These are phyloP conservation scores for Parastagonospora avenae DNA, from an alignment of 2,329 filamentous ascomycete genomes.

Conservation along the genomic window DNA sequence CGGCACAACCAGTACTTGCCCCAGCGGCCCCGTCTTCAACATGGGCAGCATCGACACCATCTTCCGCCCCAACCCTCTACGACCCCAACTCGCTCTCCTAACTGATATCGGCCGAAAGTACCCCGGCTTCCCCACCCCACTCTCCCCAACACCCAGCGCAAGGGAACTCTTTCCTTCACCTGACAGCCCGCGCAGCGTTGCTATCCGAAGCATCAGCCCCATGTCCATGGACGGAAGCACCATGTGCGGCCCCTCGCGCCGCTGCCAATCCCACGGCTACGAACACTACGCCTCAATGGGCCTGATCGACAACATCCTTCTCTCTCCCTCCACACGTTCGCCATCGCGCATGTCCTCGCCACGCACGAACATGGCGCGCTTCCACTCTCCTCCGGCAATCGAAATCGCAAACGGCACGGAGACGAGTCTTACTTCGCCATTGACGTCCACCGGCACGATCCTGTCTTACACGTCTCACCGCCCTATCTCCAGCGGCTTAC, in stretches of 20 bases:
- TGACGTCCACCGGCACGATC: constrained; percentile 34
- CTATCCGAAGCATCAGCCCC: constrained; percentile 16
- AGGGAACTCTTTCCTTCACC: constrained; percentile 37
- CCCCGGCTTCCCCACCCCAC: constrained; percentile 40
- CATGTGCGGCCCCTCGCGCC: constrained; percentile 24
- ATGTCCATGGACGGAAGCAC: constrained; percentile 36
- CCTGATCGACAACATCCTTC: constrained; percentile 20
- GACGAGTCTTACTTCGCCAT: constrained; percentile 25
- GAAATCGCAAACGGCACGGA: constrained; percentile 39
- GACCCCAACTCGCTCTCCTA: constrained; percentile 24
- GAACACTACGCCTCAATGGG: constrained; percentile 18
- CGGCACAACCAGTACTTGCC: constrained; percentile 9
- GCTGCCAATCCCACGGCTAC: constrained; percentile 18
- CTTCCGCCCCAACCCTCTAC: constrained; percentile 3
- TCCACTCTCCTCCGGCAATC: constrained; percentile 14
- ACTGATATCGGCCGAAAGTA: constrained; percentile 37
- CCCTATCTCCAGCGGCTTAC: constrained; percentile 29
- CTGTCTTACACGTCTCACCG: constrained; percentile 40
- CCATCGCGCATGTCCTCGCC: too few species aligned
- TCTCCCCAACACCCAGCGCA: constrained; percentile 37
- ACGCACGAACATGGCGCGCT: not conserved
- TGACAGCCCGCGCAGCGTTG: constrained; percentile 19
- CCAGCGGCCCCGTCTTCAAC: constrained; percentile 21
- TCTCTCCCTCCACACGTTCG: constrained; percentile 7
- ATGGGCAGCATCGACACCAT: constrained; percentile 18